Percentiles rank a stretch among this genome's conserved stretches.
Conservation (phyloP, 2,329 filamentous ascomycete genomes). For the Aspergillus nomiae region DNA sequence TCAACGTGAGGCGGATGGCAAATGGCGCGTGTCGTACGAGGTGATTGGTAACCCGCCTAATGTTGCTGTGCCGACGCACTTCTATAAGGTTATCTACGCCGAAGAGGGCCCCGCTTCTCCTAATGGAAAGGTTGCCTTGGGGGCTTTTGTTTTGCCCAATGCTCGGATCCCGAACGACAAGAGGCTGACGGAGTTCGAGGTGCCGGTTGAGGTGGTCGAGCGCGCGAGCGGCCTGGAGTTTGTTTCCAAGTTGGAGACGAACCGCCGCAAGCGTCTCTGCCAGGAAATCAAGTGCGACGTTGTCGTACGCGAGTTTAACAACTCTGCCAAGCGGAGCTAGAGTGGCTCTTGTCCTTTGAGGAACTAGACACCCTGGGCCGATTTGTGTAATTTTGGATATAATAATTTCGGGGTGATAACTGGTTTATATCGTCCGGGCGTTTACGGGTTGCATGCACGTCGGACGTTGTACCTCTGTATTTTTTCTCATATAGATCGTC, state of each 20-base stretch:
- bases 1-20: conserved; percentile 81
- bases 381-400: conserved; percentile 9
- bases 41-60: conserved; percentile 92
- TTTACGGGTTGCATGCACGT: conserved; percentile 17
- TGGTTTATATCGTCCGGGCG: conserved; percentile 28
- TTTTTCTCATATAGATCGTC: conserved; percentile 1
- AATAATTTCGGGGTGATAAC: conserved; percentile 24
- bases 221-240: conserved; percentile 91
- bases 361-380: neutral
- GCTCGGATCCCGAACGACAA: conserved; percentile 84
- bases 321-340: conserved; percentile 52
- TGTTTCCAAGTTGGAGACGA: conserved; percentile 72
- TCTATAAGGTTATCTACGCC: conserved; percentile 98
- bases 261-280: conserved; percentile 78
- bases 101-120: conserved; percentile 69
- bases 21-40: conserved; percentile 95
- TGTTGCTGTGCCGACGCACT: conserved; percentile 95
- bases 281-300: conserved; percentile 82
- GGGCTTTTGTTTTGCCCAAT: conserved; percentile 94
- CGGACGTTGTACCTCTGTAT: conserved; percentile 7
- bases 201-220: conserved; percentile 90
- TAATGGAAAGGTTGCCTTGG: conserved; percentile 77
- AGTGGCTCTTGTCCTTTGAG: neutral
- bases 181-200: conserved; percentile 88
- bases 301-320: conserved; percentile 76